A percentile compares a stretch with the other conserved stretches of the same genome.
Evolutionary conservation across 192 early-diverging fungal species (phyloP).

Genomic region (Phycomyces blakesleeanus): DNA sequence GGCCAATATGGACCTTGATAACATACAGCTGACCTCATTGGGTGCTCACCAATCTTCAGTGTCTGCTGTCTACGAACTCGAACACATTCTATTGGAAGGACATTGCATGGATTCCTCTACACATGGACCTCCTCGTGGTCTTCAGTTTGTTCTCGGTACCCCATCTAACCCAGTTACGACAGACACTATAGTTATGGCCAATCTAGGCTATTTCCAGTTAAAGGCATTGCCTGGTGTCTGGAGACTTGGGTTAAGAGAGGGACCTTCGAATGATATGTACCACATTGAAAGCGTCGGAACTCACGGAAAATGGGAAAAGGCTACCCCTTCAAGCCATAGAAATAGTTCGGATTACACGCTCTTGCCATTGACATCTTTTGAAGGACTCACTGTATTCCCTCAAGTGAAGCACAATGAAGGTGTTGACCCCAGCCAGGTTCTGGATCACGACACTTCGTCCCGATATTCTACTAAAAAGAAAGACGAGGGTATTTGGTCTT

Average conservation of each 20-base stretch:
- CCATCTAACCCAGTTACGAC: slow-evolving; percentile 52
- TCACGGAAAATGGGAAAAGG: slow-evolving; percentile 35
- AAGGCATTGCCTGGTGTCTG: slow-evolving; percentile 91
- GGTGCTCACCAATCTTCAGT: slow-evolving; percentile 47
- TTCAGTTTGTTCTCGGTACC: slow-evolving; percentile 87
- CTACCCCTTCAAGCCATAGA: too few species aligned
- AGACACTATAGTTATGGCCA: slow-evolving; percentile 99
- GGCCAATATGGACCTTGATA: slow-evolving; percentile 89
- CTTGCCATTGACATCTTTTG: slow-evolving; percentile 48
- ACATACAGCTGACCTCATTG: slow-evolving; percentile 66
- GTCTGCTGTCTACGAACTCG: slow-evolving; percentile 72
- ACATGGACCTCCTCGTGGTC: slow-evolving; percentile 80
- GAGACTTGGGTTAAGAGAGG: slow-evolving; percentile 74
- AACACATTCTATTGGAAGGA: slow-evolving; percentile 87
- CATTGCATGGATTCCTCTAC: slow-evolving; percentile 71
- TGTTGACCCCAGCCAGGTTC: slow-evolving; percentile 71
- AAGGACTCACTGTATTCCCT: slow-evolving; percentile 81
- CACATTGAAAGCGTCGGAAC: slow-evolving; percentile 60
- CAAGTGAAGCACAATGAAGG: slow-evolving; percentile 76
- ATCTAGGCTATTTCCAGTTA: slow-evolving; percentile 94
- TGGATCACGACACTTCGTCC: slow-evolving; percentile 36
- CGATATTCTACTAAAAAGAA: slow-evolving; percentile 10
- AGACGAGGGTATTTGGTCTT: slow-evolving; percentile 52
- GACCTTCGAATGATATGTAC: slow-evolving; percentile 80
- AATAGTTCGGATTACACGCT: slow-evolving; percentile 8